Base-by-base conservation (phyloP, 169 alveolate species). In the Eimeria sp. region DNA sequence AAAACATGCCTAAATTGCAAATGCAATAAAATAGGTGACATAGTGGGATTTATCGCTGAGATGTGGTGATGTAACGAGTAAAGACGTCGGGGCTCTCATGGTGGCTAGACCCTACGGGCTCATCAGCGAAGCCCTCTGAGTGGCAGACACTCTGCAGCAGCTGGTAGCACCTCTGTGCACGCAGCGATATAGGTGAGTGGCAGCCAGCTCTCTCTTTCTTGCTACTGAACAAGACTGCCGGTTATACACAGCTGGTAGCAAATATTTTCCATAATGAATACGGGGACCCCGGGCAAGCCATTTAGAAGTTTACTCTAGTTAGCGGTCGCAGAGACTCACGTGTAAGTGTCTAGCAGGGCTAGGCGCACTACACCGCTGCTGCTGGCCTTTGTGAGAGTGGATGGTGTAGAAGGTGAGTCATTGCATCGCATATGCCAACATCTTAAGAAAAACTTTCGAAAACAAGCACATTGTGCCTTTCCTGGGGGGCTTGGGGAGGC, bases 321-420 rank as follows among this genome's bases (percentile, higher is more conserved):
- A 70, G 80, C 65, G 61, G 58, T 22, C 45, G 87, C 61, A 76
- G 87, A 76, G 87, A 76, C 65, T 43, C 87, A 76, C 45, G 61
- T 45, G 25, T 45, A 49, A 76, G 87, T 45, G 87, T 70, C 80
- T 70, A 70, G 80, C 80, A 70, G 80, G 80, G 80, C 80, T 70
- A 70, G 80, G 80, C 51, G 80, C 80, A 70, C 47, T 70, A 76
- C 65, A 49, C 87, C 65, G 87, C 87, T 49, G 87, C 87, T 76
- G 87, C 87, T 76, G 45, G 87, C 20, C 65, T 45, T 43, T 45
- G 87, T 47, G 45, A 27, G 40, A 40, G 43, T 45, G 5, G 57
- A 76, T 43, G 34, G 5, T 45, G 16, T 22, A 25, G n/a, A 45
- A 49, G 63, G 57, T 76, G 87, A 61, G 43, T 20, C 87, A 30